Percentiles rank a stretch among this genome's conserved stretches.
These are phyloP conservation scores for Phyllachora maydis DNA, from an alignment of 2,329 filamentous ascomycete species.

Conservation along the genomic window DNA sequence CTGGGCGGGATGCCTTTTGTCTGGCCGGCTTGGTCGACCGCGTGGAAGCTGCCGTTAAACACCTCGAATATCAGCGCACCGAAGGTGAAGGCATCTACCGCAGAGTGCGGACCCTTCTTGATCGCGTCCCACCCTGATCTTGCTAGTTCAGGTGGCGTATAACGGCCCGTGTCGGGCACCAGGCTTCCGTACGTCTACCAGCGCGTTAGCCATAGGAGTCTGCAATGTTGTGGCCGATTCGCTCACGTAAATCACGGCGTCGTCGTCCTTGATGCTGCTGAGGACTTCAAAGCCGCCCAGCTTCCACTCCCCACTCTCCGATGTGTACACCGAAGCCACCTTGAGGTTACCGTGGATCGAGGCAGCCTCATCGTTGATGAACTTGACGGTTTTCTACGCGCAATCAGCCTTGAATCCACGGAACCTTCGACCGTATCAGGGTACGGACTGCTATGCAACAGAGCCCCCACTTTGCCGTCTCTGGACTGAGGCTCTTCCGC, in stretches of 20 bases:
- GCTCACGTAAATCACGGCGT: slow-evolving; percentile 68
- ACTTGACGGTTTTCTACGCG: slow-evolving; percentile 69
- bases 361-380: slow-evolving; percentile 82
- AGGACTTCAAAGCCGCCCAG: slow-evolving; percentile 82
- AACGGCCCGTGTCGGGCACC: slow-evolving; percentile 66
- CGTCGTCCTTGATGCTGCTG: slow-evolving; percentile 90
- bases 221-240: too few relatives aligned
- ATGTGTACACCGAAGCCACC: slow-evolving; percentile 74
- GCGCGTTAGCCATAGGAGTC: slow-evolving; percentile 3
- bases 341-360: slow-evolving; percentile 81
- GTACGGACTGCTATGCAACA: slow-evolving; percentile 55
- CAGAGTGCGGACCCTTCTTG: slow-evolving; percentile 61
- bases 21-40: slow-evolving; percentile 62
- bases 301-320: slow-evolving; percentile 96
- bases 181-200: slow-evolving; percentile 63
- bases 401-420: slow-evolving; percentile 1
- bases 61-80: slow-evolving; percentile 74
- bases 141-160: slow-evolving; percentile 70
- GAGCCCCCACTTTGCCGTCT: slow-evolving; percentile 93
- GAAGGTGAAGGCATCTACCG: slow-evolving; percentile 74
- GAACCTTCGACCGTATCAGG: background rate
- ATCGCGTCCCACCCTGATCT: slow-evolving; percentile 83
- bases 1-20: slow-evolving; percentile 68
- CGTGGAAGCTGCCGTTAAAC: slow-evolving; percentile 69
- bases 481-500: slow-evolving; percentile 67